These are phyloP conservation scores for Saccharomyces pastorianus DNA, from an alignment of 1,139 yeast species.

Conservation along the genomic window DNA sequence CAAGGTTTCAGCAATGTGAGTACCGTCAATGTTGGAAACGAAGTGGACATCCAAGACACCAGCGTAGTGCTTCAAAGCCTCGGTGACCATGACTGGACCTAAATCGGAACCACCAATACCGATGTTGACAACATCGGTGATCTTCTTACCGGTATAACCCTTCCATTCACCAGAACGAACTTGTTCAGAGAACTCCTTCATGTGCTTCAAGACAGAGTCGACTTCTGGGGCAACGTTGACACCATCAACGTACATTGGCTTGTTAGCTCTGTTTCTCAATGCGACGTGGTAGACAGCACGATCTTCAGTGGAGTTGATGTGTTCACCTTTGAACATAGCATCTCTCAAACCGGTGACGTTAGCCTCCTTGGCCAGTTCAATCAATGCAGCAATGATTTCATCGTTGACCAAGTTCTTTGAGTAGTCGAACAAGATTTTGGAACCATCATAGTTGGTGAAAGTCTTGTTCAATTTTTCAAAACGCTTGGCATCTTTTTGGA, in stretches of 20 bases:
- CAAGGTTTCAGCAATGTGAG: slow-evolving; percentile 88
- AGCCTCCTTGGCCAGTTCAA: slow-evolving; percentile 84
- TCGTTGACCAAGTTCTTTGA: slow-evolving; percentile 90
- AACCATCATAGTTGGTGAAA: slow-evolving; percentile 75
- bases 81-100: slow-evolving; percentile 99
- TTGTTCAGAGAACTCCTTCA: slow-evolving; percentile 86
- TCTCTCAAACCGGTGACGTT: slow-evolving; percentile 81
- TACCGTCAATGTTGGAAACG: slow-evolving; percentile 97
- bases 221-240: slow-evolving; percentile 83
- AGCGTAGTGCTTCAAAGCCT: slow-evolving; percentile 87
- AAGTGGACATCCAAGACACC: slow-evolving; percentile 75
- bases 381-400: slow-evolving; percentile 57
- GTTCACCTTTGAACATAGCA: slow-evolving; percentile 84
- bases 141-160: slow-evolving; percentile 91
- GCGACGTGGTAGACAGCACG: slow-evolving; percentile 97
- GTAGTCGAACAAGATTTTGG: slow-evolving; percentile 85
- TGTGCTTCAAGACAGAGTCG: slow-evolving; percentile 81
- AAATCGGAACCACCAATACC: slow-evolving; percentile 99
- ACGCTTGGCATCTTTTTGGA: slow-evolving; percentile 63
- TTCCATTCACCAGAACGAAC: slow-evolving; percentile 92
- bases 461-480: slow-evolving; percentile 68
- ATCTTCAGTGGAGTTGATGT: slow-evolving; percentile 90
- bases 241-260: slow-evolving; percentile 83
- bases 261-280: slow-evolving; percentile 80
- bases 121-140: slow-evolving; percentile 90